Conservation (phyloP, 2,329 filamentous ascomycete genomes). For the Annulohypoxylon truncatum region DNA sequence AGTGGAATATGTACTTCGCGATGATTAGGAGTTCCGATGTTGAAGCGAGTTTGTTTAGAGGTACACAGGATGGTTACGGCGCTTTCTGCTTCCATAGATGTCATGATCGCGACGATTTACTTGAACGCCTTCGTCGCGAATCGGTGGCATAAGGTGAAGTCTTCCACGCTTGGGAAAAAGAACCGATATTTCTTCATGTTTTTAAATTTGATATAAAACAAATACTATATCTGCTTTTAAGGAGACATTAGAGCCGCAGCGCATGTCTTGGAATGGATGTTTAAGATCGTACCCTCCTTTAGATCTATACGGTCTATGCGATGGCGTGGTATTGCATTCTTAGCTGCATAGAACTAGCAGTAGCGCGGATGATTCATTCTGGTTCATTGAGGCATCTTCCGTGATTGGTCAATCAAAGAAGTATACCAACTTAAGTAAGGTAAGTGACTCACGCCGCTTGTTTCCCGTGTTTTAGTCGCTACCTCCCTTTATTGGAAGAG, state of each 20-base stretch:
- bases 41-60: constrained; percentile 75
- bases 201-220: background rate
- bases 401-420: constrained; percentile 38
- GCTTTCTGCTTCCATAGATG: constrained; percentile 62
- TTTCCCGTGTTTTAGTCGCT: background rate
- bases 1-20: constrained; percentile 60
- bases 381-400: constrained; percentile 20
- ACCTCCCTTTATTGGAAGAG: background rate
- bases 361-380: constrained; percentile 48
- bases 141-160: background rate
- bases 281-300: background rate
- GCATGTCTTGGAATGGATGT: background rate
- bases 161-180: background rate
- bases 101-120: constrained; percentile 51
- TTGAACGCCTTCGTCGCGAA: background rate
- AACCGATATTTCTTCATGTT: background rate
- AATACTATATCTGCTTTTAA: background rate
- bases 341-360: constrained; percentile 19
- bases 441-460: constrained; percentile 12
- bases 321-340: constrained; percentile 13
- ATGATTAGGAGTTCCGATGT: constrained; percentile 66
- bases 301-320: constrained; percentile 13
- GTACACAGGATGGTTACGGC: constrained; percentile 69
- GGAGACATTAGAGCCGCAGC: constrained; percentile 7
- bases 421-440: background rate